Conservation (phyloP, 176 grass and related monocot species). For the Rhynchospora breviuscula region DNA sequence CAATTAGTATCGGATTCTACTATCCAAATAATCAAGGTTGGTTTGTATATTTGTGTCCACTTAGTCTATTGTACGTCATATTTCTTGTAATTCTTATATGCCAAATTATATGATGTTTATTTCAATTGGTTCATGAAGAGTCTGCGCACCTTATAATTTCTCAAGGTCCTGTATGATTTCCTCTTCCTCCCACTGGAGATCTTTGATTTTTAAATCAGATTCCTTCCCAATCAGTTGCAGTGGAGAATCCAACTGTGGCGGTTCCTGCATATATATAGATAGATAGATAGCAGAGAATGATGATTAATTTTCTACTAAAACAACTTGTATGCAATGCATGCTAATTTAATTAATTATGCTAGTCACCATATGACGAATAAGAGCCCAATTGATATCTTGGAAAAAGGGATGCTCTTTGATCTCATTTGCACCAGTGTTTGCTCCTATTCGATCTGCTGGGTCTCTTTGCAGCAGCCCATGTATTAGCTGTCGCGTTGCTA, state of each 20-base stretch:
- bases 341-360: slow-evolving; percentile 24
- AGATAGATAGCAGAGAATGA: slow-evolving; percentile 19
- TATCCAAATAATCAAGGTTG: not conserved
- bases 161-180: slow-evolving; percentile 29
- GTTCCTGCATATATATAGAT: slow-evolving; percentile 45
- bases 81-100: not conserved
- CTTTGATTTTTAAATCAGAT: slow-evolving; percentile 36
- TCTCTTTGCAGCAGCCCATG: slow-evolving; percentile 84
- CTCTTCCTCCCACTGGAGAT: slow-evolving; percentile 42
- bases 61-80: not conserved
- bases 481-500: slow-evolving; percentile 72
- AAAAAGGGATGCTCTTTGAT: slow-evolving; percentile 95
- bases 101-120: not conserved
- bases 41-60: not conserved
- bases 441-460: slow-evolving; percentile 64
- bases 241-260: slow-evolving; percentile 72
- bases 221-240: slow-evolving; percentile 60
- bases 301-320: slow-evolving; percentile 1
- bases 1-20: not conserved
- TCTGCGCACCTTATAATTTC: slow-evolving; percentile 50
- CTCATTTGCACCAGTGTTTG: slow-evolving; percentile 79
- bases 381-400: slow-evolving; percentile 69
- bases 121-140: slow-evolving; percentile 2
- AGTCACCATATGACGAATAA: slow-evolving; percentile 95
- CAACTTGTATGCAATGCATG: not conserved